Evolutionary conservation across 2,329 filamentous ascomycete species (phyloP), one percentile per base, ranked within the genome.

Genomic region (Chaetomium sp.): DNA sequence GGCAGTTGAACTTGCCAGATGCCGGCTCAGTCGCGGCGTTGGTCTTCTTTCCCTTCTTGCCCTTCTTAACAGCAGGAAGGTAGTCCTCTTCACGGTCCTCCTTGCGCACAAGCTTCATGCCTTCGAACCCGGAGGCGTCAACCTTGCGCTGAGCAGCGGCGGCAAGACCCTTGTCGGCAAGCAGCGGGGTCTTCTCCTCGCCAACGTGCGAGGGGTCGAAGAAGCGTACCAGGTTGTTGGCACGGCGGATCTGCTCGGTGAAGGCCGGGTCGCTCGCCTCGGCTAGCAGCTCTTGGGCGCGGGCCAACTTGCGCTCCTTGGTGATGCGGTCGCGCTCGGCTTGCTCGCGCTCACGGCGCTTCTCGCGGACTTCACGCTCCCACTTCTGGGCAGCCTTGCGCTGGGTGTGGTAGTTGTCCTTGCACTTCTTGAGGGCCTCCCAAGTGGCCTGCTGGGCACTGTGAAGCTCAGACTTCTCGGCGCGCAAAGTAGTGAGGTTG

Each of bases 391-490:
- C 89, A n/a, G 91, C 91, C 71, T 90, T 89, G 72, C 88, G 88
- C 64, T 85, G 81, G 64, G 82, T 77, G 76, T 87, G 94, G 79
- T 92, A 95, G 57, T 86, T 84, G 71, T 97, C 91, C 80, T 95
- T 95, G 74, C 95, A 75, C 71, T 90, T 87, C 71, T 87, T 89
- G 68, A 96, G 85, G 55, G 85, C 87, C 57, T 79, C 72, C 72
- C 85, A 96, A 72, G 92, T 95, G 69, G 88, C 85, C 72, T 95
- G 87, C 75, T 96, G 90, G 70, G 94, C 86, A 57, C 82, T 82
- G 67, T 95, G 87, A 52, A 94, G 82, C 76, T 86, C 89, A 70
- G 84, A 86, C 60, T 89, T 86, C 76, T 96, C 88, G 66, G 96
- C 92, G 55, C 89, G 86, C 60, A 97, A 84, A 55, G 80, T 73